Evolutionary conservation across 164 flowering plant genomes (phyloP).

Genomic region (Stephania japonica): DNA sequence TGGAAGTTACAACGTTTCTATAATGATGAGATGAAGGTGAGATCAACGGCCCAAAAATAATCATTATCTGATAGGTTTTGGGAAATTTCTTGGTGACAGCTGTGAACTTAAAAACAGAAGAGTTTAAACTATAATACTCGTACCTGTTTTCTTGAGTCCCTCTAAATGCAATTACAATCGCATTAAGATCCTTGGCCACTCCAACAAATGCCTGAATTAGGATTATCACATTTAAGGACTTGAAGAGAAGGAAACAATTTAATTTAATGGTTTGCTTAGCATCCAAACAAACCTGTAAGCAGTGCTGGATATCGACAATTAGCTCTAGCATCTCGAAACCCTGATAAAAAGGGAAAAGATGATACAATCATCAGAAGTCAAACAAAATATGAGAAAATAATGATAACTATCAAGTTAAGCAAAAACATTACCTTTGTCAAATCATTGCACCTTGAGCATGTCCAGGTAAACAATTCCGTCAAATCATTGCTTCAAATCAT

Average conservation of each 20-base stretch:
- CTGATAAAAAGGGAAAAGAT: constrained; percentile 31
- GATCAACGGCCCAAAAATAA: too few species aligned
- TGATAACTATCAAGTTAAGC: neutral
- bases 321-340: constrained; percentile 89
- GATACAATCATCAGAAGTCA: neutral
- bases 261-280: neutral
- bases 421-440: constrained; percentile 55
- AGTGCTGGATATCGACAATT: constrained; percentile 83
- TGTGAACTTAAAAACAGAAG: neutral
- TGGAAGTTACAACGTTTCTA: too few species aligned
- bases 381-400: neutral
- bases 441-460: constrained; percentile 83
- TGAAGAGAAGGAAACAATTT: neutral
- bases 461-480: constrained; percentile 86
- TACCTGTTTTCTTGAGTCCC: constrained; percentile 96
- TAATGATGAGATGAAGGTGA: too few species aligned
- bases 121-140: neutral
- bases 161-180: constrained; percentile 85
- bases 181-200: constrained; percentile 70
- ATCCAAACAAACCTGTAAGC: constrained; percentile 69
- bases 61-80: neutral
- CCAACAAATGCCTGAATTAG: constrained; percentile 83
- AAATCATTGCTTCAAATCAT: too few species aligned
- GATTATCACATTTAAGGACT: neutral
- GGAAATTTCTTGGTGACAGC: neutral